These are phyloP conservation scores for Micractinium sp. DNA, from an alignment of 139 green algal species.

Conservation along the genomic window DNA sequence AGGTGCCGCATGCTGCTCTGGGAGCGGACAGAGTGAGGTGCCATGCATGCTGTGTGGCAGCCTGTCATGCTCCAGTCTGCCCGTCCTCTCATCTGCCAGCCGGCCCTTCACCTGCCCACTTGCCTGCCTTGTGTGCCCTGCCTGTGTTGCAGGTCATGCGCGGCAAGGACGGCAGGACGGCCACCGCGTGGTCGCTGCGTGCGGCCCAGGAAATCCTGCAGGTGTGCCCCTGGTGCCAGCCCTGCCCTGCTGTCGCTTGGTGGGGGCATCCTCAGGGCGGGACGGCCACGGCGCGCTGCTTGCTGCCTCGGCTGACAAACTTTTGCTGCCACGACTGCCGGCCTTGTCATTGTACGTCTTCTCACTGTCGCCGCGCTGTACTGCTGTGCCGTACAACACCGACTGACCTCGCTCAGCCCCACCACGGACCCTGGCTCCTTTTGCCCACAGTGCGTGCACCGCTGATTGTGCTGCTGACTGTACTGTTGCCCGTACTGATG, in stretches of 20 bases:
- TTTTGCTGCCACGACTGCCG: neutral
- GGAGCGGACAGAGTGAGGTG: no score
- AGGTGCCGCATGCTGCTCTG: no score
- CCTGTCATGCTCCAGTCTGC: no score
- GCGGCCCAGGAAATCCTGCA: constrained; percentile 54
- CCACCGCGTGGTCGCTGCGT: constrained; percentile 43
- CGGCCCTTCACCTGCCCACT: neutral
- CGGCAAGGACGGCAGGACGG: constrained; percentile 49
- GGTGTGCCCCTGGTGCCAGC: neutral
- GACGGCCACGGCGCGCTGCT: no score
- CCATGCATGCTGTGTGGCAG: no score
- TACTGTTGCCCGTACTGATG: neutral
- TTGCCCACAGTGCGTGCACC: neutral
- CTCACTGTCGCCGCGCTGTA: neutral
- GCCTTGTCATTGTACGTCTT: neutral
- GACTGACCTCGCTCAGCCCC: neutral
- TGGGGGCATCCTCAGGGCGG: neutral
- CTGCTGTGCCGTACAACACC: neutral
- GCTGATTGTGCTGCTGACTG: neutral
- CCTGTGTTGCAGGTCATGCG: constrained; percentile 35
- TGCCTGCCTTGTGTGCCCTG: neutral
- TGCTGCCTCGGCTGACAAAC: no score
- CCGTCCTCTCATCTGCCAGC: no score
- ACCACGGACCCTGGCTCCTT: no score
- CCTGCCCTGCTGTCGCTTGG: neutral